These are phyloP conservation scores for Ilex paraguariensis DNA, from an alignment of 305 asterid species.

Conservation along the genomic window DNA sequence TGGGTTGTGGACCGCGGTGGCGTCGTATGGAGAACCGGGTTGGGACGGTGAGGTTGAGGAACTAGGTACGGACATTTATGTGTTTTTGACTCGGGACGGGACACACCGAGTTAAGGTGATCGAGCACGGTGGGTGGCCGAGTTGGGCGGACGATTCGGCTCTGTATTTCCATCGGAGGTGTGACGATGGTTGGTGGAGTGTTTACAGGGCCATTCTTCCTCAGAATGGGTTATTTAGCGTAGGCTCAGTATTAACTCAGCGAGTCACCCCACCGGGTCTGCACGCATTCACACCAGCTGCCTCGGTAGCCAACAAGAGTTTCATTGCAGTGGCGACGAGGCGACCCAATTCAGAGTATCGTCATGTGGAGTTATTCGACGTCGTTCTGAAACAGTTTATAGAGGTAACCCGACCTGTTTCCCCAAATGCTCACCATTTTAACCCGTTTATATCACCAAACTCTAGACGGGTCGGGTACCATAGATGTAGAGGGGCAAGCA, in stretches of 20 bases:
- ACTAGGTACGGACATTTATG: slow-evolving; percentile 61
- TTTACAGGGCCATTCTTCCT: slow-evolving; percentile 45
- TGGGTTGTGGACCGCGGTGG: slow-evolving; percentile 77
- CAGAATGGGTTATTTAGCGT: slow-evolving; percentile 19
- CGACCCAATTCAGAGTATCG: slow-evolving; percentile 58
- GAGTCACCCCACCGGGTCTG: slow-evolving; percentile 84
- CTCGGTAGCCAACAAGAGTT: slow-evolving; percentile 37
- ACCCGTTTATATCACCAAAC: slow-evolving; percentile 74
- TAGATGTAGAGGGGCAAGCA: slow-evolving; percentile 52
- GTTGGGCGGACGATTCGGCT: slow-evolving; percentile 72
- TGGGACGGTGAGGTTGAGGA: slow-evolving; percentile 86
- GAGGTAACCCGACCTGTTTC: slow-evolving; percentile 48
- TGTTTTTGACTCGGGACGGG: slow-evolving; percentile 66
- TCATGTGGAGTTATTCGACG: slow-evolving; percentile 63
- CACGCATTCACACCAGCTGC: slow-evolving; percentile 93
- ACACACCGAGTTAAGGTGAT: slow-evolving; percentile 62
- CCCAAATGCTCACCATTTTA: slow-evolving; percentile 57
- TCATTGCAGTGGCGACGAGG: slow-evolving; percentile 78
- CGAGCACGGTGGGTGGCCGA: slow-evolving; percentile 95
- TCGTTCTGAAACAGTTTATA: slow-evolving; percentile 27
- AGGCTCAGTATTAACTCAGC: slow-evolving; percentile 38
- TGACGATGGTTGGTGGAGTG: slow-evolving; percentile 92
- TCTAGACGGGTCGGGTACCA: slow-evolving; percentile 66
- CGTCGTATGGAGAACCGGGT: slow-evolving; percentile 62
- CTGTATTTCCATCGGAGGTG: slow-evolving; percentile 72